Evolutionary conservation across 352 stramenopile genomes (phyloP).

Genomic region (Globisporangium cystogenes): DNA sequence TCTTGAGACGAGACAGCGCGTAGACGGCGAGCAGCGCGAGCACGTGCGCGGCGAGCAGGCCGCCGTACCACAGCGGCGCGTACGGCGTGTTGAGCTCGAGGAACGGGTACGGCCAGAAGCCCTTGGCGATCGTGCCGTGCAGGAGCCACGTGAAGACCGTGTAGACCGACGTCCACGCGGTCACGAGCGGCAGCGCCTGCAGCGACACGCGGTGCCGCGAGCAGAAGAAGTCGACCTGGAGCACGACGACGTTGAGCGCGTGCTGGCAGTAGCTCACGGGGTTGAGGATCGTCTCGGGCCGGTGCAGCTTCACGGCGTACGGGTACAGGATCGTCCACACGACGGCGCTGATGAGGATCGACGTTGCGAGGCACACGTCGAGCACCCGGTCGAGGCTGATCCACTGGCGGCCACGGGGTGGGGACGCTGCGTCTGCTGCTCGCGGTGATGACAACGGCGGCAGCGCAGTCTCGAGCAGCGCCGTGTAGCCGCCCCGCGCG

Average conservation of each 20-base stretch:
- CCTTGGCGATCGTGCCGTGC: constrained; percentile 52
- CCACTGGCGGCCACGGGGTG: constrained; percentile 19
- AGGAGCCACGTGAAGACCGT: constrained; percentile 73
- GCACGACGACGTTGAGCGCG: constrained; percentile 57
- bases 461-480: constrained; percentile 23
- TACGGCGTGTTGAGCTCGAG: constrained; percentile 63
- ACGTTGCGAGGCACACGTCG: constrained; percentile 59
- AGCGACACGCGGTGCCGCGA: constrained; percentile 46
- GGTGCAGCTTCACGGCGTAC: constrained; percentile 39
- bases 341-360: constrained; percentile 61
- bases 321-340: constrained; percentile 77
- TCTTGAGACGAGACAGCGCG: constrained; percentile 42
- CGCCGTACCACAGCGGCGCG: constrained; percentile 67
- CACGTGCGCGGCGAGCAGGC: constrained; percentile 47
- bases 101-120: constrained; percentile 84
- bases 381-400: constrained; percentile 56
- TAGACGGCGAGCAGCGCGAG: constrained; percentile 31
- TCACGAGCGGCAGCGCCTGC: constrained; percentile 49
- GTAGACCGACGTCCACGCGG: constrained; percentile 61
- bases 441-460: background rate
- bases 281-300: constrained; percentile 58
- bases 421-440: too few species aligned
- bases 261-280: constrained; percentile 80
- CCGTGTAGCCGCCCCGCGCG: constrained; percentile 19
- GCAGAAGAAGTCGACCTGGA: constrained; percentile 61